These are phyloP conservation scores for Thymus mandschuricus DNA, from an alignment of 257 asterid genomes.

Conservation along the genomic window DNA sequence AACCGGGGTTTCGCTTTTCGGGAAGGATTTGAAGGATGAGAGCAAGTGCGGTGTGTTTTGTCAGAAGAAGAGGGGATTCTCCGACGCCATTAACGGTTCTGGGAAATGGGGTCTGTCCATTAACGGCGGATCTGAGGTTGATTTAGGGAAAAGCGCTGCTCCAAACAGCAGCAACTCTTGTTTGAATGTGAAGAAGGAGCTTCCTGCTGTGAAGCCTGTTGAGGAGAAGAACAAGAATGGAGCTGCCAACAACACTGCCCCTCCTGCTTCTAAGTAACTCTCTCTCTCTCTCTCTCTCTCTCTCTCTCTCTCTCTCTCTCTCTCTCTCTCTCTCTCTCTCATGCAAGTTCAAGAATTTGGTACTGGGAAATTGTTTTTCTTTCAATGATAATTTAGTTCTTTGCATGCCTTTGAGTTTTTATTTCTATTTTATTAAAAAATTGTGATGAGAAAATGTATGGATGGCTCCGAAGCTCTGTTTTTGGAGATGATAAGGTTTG, in stretches of 20 bases:
- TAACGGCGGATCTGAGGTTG: conserved; percentile 61
- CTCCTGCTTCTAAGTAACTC: conserved; percentile 73
- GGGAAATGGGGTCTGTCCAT: conserved; percentile 68
- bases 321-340: neutral
- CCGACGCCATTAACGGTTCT: conserved; percentile 76
- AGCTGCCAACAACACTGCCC: conserved; percentile 29
- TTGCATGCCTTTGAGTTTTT: neutral
- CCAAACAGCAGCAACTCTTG: conserved; percentile 30
- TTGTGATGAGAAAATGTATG: neutral
- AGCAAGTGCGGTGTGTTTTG: conserved; percentile 40
- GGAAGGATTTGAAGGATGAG: conserved; percentile 62
- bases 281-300: neutral
- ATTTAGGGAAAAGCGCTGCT: conserved; percentile 39
- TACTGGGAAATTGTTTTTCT: neutral
- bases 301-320: conserved; percentile 26
- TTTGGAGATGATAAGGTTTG: conserved; percentile 23
- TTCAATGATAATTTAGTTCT: neutral
- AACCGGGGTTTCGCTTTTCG: conserved; percentile 56
- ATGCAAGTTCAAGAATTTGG: neutral
- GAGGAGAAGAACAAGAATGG: conserved; percentile 49
- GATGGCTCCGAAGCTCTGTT: conserved; percentile 16
- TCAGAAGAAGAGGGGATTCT: conserved; percentile 74
- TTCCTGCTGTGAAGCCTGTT: conserved; percentile 40
- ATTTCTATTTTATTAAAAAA: neutral
- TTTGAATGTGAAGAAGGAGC: conserved; percentile 43